Percentiles rank a stretch among this genome's conserved stretches.
These are phyloP conservation scores for Neurospora sublineolata DNA, from an alignment of 495 filamentous ascomycete species.

Conservation along the genomic window DNA sequence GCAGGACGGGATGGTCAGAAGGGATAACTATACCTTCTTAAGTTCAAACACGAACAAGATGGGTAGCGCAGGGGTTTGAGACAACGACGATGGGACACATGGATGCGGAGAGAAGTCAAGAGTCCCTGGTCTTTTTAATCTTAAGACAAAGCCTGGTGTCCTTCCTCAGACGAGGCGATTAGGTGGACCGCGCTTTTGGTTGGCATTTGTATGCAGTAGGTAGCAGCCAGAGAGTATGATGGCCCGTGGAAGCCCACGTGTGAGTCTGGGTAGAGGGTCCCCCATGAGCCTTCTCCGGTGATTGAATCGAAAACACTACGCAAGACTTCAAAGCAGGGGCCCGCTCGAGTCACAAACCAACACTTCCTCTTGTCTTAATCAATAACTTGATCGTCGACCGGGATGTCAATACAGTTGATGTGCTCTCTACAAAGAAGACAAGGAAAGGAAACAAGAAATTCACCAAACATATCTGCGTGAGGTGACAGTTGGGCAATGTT, in stretches of 20 bases:
- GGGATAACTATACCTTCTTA: conserved; percentile 21
- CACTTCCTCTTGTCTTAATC: conserved; percentile 9
- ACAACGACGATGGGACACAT: conserved; percentile 21
- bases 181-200: conserved; percentile 15
- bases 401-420: not conserved
- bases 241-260: conserved; percentile 12
- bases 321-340: conserved; percentile 23
- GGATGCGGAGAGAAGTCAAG: conserved; percentile 19
- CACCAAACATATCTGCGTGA: not conserved
- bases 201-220: conserved; percentile 5
- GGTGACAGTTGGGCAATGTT: not conserved
- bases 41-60: conserved; percentile 7
- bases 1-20: conserved; percentile 2
- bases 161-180: conserved; percentile 10
- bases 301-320: conserved; percentile 21
- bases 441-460: not conserved
- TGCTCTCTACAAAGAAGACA: not conserved
- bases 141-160: conserved; percentile 10
- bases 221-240: conserved; percentile 4
- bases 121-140: conserved; percentile 19
- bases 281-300: conserved; percentile 13
- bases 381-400: not conserved
- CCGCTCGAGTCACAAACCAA: conserved; percentile 20
- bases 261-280: conserved; percentile 9
- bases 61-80: conserved; percentile 26